These are phyloP conservation scores for Xylariaceae sp. DNA, from an alignment of 2,329 filamentous ascomycete genomes.

Conservation along the genomic window DNA sequence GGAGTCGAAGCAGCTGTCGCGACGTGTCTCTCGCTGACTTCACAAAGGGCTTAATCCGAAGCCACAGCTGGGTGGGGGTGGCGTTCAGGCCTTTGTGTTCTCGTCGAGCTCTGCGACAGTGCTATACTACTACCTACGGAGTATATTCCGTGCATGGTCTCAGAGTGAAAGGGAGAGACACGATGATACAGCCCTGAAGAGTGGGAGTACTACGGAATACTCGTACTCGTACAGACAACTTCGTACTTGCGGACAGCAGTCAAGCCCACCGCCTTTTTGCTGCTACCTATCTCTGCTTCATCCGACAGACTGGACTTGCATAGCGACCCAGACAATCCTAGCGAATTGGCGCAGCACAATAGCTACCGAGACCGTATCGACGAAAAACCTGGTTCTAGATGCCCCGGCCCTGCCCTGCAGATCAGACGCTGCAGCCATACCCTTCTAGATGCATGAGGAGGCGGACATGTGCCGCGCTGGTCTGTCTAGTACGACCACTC, in stretches of 20 bases:
- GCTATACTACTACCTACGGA: not conserved
- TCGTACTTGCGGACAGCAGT: not conserved
- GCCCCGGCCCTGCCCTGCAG: constrained; percentile 5
- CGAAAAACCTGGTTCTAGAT: constrained; percentile 11
- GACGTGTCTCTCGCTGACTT: constrained; percentile 7
- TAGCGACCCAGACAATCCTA: constrained; percentile 6
- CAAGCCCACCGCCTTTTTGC: constrained; percentile 6
- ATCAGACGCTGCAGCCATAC: constrained; percentile 10
- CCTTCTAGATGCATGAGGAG: constrained; percentile 12
- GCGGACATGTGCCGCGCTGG: constrained; percentile 12
- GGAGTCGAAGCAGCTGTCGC: constrained; percentile 7
- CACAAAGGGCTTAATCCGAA: not conserved
- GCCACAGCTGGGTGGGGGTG: constrained; percentile 5
- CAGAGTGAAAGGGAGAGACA: not conserved
- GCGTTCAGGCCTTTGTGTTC: not conserved
- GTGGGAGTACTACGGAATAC: too few species aligned
- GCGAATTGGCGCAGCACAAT: constrained; percentile 8
- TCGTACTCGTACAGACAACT: too few species aligned
- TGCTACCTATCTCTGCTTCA: not conserved
- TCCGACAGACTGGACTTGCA: not conserved
- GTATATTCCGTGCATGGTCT: too few species aligned
- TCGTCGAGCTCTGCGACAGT: not conserved
- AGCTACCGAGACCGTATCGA: constrained; percentile 1
- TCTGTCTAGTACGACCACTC: constrained; percentile 8
- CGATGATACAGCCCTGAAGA: too few species aligned